These are phyloP conservation scores for Blepharisma japonicum DNA, from an alignment of 73 alveolate species.

Conservation along the genomic window DNA sequence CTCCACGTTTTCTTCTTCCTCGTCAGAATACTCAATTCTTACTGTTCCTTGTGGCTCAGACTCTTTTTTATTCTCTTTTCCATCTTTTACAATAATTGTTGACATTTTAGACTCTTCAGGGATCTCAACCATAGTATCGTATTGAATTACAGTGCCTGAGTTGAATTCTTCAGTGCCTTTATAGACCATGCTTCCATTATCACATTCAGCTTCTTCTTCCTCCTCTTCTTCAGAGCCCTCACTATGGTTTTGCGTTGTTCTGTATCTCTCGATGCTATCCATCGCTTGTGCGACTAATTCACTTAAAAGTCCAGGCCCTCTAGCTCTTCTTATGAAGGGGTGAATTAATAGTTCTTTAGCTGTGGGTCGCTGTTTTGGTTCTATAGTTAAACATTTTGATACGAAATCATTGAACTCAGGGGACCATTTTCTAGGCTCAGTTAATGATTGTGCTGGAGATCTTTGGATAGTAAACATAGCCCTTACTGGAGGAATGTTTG, in stretches of 20 bases:
- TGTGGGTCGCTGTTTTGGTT: constrained; percentile 89
- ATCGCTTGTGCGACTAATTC: constrained; percentile 67
- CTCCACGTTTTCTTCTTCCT: background rate
- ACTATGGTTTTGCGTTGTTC: constrained; percentile 38
- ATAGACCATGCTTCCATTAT: background rate
- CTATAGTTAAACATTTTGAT: constrained; percentile 78
- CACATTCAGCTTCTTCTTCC: constrained; percentile 53
- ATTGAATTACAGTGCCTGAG: background rate
- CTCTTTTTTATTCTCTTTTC: background rate
- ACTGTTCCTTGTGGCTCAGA: background rate
- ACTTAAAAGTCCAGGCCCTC: constrained; percentile 56
- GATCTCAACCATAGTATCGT: constrained; percentile 7
- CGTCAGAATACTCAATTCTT: background rate
- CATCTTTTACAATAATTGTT: background rate
- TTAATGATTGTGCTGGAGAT: constrained; percentile 83
- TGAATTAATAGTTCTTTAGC: constrained; percentile 87
- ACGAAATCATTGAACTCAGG: constrained; percentile 92
- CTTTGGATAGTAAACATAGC: constrained; percentile 87
- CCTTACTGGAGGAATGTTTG: constrained; percentile 80
- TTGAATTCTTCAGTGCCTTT: constrained; percentile 6
- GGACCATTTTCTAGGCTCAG: constrained; percentile 87
- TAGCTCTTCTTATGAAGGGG: constrained; percentile 69
- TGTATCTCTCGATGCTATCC: constrained; percentile 62
- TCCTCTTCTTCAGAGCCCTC: constrained; percentile 29
- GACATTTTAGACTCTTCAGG: background rate